A percentile compares a stretch with the other conserved stretches of the same genome.
Conservation (phyloP, 2,329 filamentous ascomycete genomes). For the Botrytis elliptica region DNA sequence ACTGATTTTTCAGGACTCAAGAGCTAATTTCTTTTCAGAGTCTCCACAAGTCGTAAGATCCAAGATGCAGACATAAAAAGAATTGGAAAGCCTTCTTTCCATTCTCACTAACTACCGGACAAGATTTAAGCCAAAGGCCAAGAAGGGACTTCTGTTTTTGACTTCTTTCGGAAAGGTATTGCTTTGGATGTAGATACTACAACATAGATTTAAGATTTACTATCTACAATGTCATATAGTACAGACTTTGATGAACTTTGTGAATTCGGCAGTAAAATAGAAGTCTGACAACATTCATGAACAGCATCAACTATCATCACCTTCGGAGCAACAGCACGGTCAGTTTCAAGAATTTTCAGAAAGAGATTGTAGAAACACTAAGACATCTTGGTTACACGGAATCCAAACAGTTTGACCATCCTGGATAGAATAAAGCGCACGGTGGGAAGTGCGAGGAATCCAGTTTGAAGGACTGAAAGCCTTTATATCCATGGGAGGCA, state of each 20-base stretch:
- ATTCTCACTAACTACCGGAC: background rate
- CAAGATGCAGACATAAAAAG: background rate
- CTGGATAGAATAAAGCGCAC: accelerated
- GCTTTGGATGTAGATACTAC: too few species aligned
- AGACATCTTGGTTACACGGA: background rate
- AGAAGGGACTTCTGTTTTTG: background rate
- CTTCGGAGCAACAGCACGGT: accelerated
- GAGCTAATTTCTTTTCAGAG: too few species aligned
- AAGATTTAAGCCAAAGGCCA: background rate
- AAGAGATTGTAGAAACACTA: background rate
- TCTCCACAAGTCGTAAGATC: accelerated
- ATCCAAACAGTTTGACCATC: background rate
- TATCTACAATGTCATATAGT: background rate
- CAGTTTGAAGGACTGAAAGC: background rate
- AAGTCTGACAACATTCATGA: background rate
- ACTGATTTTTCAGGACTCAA: background rate
- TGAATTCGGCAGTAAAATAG: background rate
- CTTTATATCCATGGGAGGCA: background rate
- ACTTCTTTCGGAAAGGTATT: too few species aligned
- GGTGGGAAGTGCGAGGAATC: background rate
- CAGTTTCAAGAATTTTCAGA: background rate
- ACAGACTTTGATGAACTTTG: background rate
- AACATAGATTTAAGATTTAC: too few species aligned
- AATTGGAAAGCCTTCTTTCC: background rate
- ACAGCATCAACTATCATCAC: accelerated